Percentiles rank a stretch among this genome's conserved stretches.
Evolutionary conservation across 768 basidiomycete species (phyloP).

Genomic region (Dentipellis sp.): DNA sequence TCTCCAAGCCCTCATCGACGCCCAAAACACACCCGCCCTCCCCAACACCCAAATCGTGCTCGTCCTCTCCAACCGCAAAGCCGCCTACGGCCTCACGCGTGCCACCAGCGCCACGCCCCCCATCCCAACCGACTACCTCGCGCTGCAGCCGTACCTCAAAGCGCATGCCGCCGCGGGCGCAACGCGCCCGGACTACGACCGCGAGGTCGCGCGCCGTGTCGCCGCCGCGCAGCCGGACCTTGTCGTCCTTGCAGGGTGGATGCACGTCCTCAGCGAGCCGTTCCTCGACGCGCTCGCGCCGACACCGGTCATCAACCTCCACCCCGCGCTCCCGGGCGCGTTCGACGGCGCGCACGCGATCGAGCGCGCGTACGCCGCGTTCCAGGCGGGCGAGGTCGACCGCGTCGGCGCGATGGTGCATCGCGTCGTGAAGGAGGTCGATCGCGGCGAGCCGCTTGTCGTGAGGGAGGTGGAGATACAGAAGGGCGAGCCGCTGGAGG

Average conservation of each 20-base stretch:
- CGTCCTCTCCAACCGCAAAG: slow-evolving; percentile 89
- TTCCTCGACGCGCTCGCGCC: slow-evolving; percentile 62
- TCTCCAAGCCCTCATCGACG: slow-evolving; percentile 92
- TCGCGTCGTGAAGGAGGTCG: slow-evolving; percentile 86
- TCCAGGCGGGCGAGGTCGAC: slow-evolving; percentile 69
- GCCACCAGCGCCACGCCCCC: slow-evolving; percentile 61
- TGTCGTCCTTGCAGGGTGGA: slow-evolving; percentile 96
- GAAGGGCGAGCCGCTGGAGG: slow-evolving; percentile 62
- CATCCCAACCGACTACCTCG: slow-evolving; percentile 77
- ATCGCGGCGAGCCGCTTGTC: slow-evolving; percentile 82
- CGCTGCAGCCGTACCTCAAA: slow-evolving; percentile 78
- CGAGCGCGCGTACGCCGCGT: slow-evolving; percentile 82
- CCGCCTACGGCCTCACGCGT: slow-evolving; percentile 83
- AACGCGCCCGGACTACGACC: slow-evolving; percentile 80
- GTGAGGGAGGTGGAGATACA: slow-evolving; percentile 69
- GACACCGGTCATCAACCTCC: slow-evolving; percentile 90
- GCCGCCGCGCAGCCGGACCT: slow-evolving; percentile 63
- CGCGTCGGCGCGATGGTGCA: slow-evolving; percentile 90
- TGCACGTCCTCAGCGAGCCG: slow-evolving; percentile 85
- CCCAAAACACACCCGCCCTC: slow-evolving; percentile 63
- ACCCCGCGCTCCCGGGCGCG: slow-evolving; percentile 92
- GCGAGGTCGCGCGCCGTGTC: slow-evolving; percentile 65
- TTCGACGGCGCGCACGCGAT: slow-evolving; percentile 95
- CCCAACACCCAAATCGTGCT: slow-evolving; percentile 63
- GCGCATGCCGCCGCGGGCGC: slow-evolving; percentile 45